These are phyloP conservation scores for Magnusiomyces sp. DNA, from an alignment of 1,139 yeast genomes.

Conservation along the genomic window DNA sequence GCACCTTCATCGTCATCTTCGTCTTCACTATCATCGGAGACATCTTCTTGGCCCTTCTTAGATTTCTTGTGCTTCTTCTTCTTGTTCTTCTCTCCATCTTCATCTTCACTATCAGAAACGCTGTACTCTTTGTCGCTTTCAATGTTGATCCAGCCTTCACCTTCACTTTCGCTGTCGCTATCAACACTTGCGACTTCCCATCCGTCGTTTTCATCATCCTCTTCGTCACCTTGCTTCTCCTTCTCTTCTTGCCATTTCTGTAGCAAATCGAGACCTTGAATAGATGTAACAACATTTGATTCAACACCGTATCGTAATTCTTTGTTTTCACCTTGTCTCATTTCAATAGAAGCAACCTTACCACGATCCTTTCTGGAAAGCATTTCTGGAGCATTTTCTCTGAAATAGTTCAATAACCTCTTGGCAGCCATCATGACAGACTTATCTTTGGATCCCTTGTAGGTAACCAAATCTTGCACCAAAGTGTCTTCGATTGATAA, in stretches of 20 bases:
- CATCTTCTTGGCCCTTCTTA: conserved; percentile 38
- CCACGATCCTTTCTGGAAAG: conserved; percentile 84
- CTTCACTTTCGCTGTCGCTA: conserved; percentile 43
- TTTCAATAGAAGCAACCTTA: conserved; percentile 74
- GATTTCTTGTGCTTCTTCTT: conserved; percentile 39
- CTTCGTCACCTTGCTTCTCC: conserved; percentile 39
- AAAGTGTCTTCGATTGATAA: conserved; percentile 81
- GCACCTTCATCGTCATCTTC: conserved; percentile 53
- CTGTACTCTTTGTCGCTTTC: conserved; percentile 37
- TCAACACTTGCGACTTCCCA: conserved; percentile 46
- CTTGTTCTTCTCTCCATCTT: conserved; percentile 33
- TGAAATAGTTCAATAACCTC: conserved; percentile 71
- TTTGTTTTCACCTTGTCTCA: conserved; percentile 42
- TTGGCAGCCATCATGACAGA: conserved; percentile 93
- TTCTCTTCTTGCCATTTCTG: conserved; percentile 81
- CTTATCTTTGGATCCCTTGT: conserved; percentile 88
- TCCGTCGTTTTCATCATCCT: conserved; percentile 36
- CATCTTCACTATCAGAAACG: conserved; percentile 59
- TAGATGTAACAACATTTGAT: conserved; percentile 35
- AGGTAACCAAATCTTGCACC: conserved; percentile 80
- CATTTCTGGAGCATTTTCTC: conserved; percentile 97
- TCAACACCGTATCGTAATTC: conserved; percentile 53
- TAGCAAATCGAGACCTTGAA: conserved; percentile 84
- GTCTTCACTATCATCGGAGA: conserved; percentile 39
- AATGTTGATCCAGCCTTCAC: conserved; percentile 45